Percentiles rank a stretch among this genome's conserved stretches.
Conservation (phyloP, 768 basidiomycete species). For the Glaciozyma martinii region DNA sequence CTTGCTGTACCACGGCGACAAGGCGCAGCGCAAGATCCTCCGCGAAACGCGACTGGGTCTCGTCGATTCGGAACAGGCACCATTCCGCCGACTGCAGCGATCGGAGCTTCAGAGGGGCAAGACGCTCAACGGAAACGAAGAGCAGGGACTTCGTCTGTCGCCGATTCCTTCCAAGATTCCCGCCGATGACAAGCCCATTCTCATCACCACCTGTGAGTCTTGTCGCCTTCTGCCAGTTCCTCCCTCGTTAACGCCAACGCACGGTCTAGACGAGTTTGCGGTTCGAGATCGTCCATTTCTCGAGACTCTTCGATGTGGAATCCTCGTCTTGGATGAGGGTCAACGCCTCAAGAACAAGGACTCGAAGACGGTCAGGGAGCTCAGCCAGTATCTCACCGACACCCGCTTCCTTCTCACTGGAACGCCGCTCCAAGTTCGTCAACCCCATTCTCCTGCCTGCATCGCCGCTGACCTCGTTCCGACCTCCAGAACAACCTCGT, state of each 20-base stretch:
- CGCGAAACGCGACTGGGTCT: conserved; percentile 38
- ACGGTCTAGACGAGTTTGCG: neutral
- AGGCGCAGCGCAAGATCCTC: conserved; percentile 68
- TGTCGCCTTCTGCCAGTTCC: neutral
- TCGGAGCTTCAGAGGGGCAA: conserved; percentile 27
- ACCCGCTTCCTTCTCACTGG: conserved; percentile 91
- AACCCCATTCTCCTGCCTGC: neutral
- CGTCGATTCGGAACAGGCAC: too few relatives aligned
- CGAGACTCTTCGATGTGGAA: neutral
- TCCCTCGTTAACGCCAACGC: neutral
- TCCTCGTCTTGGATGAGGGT: neutral
- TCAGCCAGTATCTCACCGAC: conserved; percentile 73
- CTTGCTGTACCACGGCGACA: conserved; percentile 81
- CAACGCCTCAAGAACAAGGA: conserved; percentile 90
- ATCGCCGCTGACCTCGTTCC: neutral
- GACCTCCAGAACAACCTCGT: conserved; percentile 72
- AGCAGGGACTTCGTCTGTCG: conserved; percentile 2
- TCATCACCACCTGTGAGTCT: conserved; percentile 58
- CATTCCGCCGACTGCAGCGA: conserved; percentile 6
- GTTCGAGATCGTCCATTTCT: neutral
- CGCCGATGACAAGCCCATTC: conserved; percentile 33
- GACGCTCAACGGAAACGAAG: conserved; percentile 13
- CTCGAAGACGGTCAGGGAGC: conserved; percentile 78
- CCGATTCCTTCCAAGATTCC: too few relatives aligned
- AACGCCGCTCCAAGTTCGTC: conserved; percentile 77